Base-by-base conservation (phyloP, 2,329 filamentous ascomycete genomes). In the Pestalotiopsis fici region DNA sequence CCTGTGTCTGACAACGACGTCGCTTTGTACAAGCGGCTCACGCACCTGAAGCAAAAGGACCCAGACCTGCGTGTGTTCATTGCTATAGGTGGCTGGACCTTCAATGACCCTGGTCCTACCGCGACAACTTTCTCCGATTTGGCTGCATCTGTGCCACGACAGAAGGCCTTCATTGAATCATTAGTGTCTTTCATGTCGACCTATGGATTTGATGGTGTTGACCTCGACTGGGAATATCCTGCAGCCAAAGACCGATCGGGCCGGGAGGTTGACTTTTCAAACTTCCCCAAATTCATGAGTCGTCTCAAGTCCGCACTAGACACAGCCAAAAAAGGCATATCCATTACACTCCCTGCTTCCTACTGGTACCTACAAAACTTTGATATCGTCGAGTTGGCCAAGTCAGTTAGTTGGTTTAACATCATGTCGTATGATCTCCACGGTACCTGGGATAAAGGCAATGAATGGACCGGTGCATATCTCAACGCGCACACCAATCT, bases 301-400 rank as follows among this genome's bases (percentile, higher is more conserved):
- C n/a, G n/a, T n/a, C n/a, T n/a, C n/a, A n/a, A 67, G 59, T 28
- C 27, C 71, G 23, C 12, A 25, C 69, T 1, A 64, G 47, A 12
- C 70, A 57, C n/a, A 3, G 62, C 39, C 3, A 68, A 66, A 21
- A 66, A 59, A 57, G 55, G 57, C 6, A 12, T 72, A 11, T 56
- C 65, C 0, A 64, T 72, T 27, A 69, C 71, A 1, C 72, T 56
- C 3, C 70, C 70, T 0, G 47, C 67, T 1, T 68, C 65, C 2
- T 72, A 68, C 65, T 74, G 73, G 72, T 74, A 74, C 59, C 64
- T 80, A 0, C 67, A 69, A 0, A 65, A 70, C 35, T 81, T 80
- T 23, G 72, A 77, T 21, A 25, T 79, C 18, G 31, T 67, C 11
- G 54, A 11, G 7, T 39, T 67, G 39, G 9, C 21, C 27, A 54